Percentiles rank a stretch among this genome's conserved stretches.
Evolutionary conservation across 73 alveolate species (phyloP).

Genomic region (Paramecium primaurelia): DNA sequence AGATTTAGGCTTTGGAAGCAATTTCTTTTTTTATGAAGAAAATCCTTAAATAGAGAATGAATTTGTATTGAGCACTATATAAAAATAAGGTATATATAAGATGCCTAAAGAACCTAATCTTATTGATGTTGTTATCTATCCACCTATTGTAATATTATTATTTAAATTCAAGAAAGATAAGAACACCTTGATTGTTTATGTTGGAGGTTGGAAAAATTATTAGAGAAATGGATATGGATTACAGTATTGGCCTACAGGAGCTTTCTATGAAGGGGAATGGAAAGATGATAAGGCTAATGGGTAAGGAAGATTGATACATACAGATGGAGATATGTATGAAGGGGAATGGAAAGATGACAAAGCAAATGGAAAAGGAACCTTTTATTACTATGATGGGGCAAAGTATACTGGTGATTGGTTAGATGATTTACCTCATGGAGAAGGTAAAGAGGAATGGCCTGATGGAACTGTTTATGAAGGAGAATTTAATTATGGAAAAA

Average conservation of each 20-base stretch:
- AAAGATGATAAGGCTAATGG: constrained; percentile 51
- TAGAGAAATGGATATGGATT: constrained; percentile 51
- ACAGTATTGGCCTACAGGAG: constrained; percentile 40
- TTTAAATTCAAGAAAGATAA: background rate
- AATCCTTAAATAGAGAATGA: background rate
- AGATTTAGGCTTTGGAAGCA: background rate
- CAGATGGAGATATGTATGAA: constrained; percentile 64
- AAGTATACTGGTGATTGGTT: constrained; percentile 59
- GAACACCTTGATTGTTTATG: background rate
- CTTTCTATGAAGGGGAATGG: constrained; percentile 42
- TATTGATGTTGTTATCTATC: background rate
- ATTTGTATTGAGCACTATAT: background rate
- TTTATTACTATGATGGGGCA: constrained; percentile 47
- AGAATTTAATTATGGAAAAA: constrained; percentile 22
- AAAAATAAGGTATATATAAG: background rate
- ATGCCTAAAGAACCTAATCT: background rate
- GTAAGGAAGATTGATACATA: constrained; percentile 21
- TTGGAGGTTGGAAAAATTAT: constrained; percentile 46
- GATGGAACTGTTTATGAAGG: constrained; percentile 57
- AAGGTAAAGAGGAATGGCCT: constrained; percentile 45
- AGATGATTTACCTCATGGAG: constrained; percentile 59
- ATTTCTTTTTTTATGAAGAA: background rate
- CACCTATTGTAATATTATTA: background rate
- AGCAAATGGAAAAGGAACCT: constrained; percentile 76
- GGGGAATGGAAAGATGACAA: constrained; percentile 61